Evolutionary conservation across 2,329 filamentous ascomycete species (phyloP).

Genomic region (Talaromyces sp.): DNA sequence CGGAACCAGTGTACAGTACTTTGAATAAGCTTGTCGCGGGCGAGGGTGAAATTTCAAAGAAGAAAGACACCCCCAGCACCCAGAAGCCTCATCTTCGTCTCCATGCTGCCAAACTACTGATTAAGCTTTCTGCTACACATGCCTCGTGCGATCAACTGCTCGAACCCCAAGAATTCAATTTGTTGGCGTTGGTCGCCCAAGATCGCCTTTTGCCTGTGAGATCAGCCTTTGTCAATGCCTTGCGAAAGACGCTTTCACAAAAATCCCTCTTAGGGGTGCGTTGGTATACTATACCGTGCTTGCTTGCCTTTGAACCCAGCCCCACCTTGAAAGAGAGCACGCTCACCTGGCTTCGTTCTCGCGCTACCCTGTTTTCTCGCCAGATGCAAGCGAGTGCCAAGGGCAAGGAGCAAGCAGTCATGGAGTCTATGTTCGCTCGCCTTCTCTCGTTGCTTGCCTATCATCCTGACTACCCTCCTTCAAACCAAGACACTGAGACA

Average conservation of each 20-base stretch:
- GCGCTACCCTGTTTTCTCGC: constrained; percentile 60
- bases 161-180: constrained; percentile 69
- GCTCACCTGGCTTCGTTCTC: constrained; percentile 83
- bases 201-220: constrained; percentile 71
- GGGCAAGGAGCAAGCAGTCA: constrained; percentile 51
- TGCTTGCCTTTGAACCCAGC: constrained; percentile 85
- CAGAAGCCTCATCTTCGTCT: constrained; percentile 80
- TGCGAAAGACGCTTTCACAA: constrained; percentile 64
- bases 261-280: constrained; percentile 68
- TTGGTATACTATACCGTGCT: constrained; percentile 85
- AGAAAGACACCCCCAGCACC: constrained; percentile 65
- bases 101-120: constrained; percentile 68
- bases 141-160: constrained; percentile 69
- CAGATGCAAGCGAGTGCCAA: constrained; percentile 32
- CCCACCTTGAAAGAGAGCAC: constrained; percentile 66
- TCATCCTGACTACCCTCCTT: constrained; percentile 72
- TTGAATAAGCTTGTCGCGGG: constrained; percentile 70
- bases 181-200: constrained; percentile 73
- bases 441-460: constrained; percentile 85
- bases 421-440: constrained; percentile 77
- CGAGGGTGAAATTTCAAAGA: constrained; percentile 74
- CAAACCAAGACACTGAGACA: constrained; percentile 30
- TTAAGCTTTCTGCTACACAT: constrained; percentile 78
- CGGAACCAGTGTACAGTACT: constrained; percentile 68
- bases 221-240: constrained; percentile 69